These are phyloP conservation scores for Chloranthus sessilifolius DNA, from an alignment of 164 flowering plant genomes.

Conservation along the genomic window DNA sequence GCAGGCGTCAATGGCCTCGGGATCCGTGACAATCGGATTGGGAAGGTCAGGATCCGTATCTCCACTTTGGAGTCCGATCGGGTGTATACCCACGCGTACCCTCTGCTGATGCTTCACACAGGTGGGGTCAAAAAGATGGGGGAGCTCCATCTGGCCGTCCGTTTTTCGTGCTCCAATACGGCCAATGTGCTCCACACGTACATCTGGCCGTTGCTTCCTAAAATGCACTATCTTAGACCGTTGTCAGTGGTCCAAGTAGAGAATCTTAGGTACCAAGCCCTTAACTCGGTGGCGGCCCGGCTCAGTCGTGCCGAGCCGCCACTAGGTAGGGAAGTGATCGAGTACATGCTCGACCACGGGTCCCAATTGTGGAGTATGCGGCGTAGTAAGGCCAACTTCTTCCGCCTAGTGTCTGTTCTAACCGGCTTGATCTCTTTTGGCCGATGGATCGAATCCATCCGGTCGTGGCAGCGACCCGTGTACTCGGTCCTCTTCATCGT, in stretches of 20 bases:
- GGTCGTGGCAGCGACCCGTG: constrained; percentile 31
- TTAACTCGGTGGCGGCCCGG: constrained; percentile 24
- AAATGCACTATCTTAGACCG: constrained; percentile 43
- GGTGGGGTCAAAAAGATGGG: constrained; percentile 45
- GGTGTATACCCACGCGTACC: constrained; percentile 39
- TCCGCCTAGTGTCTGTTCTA: constrained; percentile 26
- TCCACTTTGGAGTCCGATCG: constrained; percentile 40
- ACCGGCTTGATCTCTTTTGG: constrained; percentile 16
- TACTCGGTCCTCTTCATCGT: constrained; percentile 16
- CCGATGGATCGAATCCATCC: constrained; percentile 22
- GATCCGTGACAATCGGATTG: constrained; percentile 28
- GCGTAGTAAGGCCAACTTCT: constrained; percentile 38
- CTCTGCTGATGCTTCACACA: constrained; percentile 31
- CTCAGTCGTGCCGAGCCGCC: constrained; percentile 42
- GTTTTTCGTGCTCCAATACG: constrained; percentile 34
- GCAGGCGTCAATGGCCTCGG: constrained; percentile 6
- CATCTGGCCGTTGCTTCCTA: constrained; percentile 33
- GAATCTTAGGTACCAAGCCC: constrained; percentile 34
- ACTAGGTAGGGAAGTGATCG: constrained; percentile 35
- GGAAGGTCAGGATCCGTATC: constrained; percentile 43
- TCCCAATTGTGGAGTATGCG: constrained; percentile 41
- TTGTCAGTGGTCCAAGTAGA: constrained; percentile 32
- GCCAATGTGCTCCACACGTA: constrained; percentile 30
- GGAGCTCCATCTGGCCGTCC: constrained; percentile 43
- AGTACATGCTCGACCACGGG: constrained; percentile 46